Evolutionary conservation across 2,329 filamentous ascomycete species (phyloP), one percentile per base, ranked within the genome.

Genomic region (Akanthomyces lecanii): DNA sequence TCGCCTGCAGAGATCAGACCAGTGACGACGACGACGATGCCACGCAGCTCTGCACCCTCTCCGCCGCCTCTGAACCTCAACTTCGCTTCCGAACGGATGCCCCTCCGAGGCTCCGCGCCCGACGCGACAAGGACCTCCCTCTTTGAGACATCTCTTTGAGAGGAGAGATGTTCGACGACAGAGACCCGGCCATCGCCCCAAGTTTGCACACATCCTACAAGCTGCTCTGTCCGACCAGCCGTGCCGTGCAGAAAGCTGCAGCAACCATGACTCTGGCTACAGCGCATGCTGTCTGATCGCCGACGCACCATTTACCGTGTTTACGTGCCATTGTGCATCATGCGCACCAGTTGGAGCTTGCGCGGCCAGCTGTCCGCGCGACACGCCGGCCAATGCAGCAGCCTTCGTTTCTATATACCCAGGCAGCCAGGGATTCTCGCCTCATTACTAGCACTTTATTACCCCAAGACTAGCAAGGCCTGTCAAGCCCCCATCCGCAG

Each of bases 71-170:
- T 6, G 6, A 50, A 40, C 28, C 44, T 61, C 50, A 61, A 50
- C 50, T 47, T 48, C 48, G 36, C 40, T 51, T 53, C 36, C 28
- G 28, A 6, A 28, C 58, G 48, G 58, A 23, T 47, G 18, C n/a
- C 30, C 16, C 58, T 28, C 58, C 50, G 28, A 52, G 33, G 21
- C 48, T 61, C 50, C 58, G 48, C 48, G 58, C 18, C 58, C 21
- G 36, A 10, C 11, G 30, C 57, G 47, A 18, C 48, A 61, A 36
- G 23, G 47, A 38, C 21, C 44, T 48, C 30, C 14, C 16, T 48
- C 40, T 23, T 14, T 30, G 36, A 52, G 57, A 52, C 52, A 47
- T 21, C 16, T 48, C 40, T 23, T 14, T 30, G 36, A 52, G 57
- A 52, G 52, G 47, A 47, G 7, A 58, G 33, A 58, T 50, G 30